phyloP scores from a whole-genome alignment of 2,329 filamentous ascomycete species.

The Escovopsis sp. region DNA sequence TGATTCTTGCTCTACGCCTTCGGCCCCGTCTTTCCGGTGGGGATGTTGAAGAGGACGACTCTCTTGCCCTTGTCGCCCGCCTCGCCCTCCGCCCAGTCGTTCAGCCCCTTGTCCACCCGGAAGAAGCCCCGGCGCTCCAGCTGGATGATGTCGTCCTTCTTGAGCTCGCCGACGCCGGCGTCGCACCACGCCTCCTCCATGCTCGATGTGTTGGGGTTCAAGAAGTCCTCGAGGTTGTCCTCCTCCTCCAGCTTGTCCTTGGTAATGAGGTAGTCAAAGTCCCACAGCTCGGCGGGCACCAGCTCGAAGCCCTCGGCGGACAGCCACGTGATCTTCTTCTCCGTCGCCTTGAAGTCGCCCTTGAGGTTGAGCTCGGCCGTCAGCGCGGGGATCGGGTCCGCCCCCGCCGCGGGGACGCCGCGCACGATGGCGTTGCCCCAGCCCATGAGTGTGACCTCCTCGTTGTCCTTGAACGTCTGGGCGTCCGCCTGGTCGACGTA shows the following conservation, averaged over 20 bases:
- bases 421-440: constrained; percentile 85
- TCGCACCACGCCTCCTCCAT: constrained; percentile 66
- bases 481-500: constrained; percentile 80
- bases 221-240: constrained; percentile 69
- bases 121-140: constrained; percentile 90
- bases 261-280: constrained; percentile 89
- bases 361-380: constrained; percentile 79
- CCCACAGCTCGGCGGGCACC: constrained; percentile 71
- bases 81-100: constrained; percentile 34
- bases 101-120: constrained; percentile 57
- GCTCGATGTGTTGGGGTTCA: constrained; percentile 62
- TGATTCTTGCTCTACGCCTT: constrained; percentile 4
- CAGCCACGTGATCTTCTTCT: constrained; percentile 95
- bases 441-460: constrained; percentile 92
- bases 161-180: constrained; percentile 61
- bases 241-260: constrained; percentile 90
- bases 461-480: constrained; percentile 62
- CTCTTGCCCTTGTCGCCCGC: constrained; percentile 32
- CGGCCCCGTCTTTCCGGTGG: constrained; percentile 28
- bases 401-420: constrained; percentile 36
- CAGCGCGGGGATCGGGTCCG: constrained; percentile 48
- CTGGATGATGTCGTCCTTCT: constrained; percentile 85
- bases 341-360: constrained; percentile 87
- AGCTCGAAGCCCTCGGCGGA: constrained; percentile 61
- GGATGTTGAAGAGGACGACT: constrained; percentile 42